Evolutionary conservation across 164 flowering plant species (phyloP), one percentile per base, ranked within the genome.

Genomic region (Vitis labrusca): DNA sequence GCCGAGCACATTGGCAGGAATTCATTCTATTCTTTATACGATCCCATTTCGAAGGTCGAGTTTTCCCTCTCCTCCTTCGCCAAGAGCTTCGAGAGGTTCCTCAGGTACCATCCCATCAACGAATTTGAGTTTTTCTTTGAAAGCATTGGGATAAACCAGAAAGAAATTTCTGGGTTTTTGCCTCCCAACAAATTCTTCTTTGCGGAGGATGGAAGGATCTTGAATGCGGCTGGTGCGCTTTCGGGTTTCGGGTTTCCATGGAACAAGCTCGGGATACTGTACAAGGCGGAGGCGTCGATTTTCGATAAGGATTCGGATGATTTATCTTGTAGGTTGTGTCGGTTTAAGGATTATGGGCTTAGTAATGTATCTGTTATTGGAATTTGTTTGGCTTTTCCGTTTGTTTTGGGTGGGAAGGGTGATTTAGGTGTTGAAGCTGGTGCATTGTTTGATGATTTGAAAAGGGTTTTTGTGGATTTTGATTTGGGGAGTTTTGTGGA

Each of bases 81-180:
- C 9, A 71, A 44, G 1, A 73, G 70, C 37, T 44, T 91, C 56
- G 67, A 30, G 61, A 82, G 65, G 73, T 84, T 79, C 71, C 83
- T 91, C 71, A 81, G 88, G 67, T 91, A 91, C 83, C 81, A 88
- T 60, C 93, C 92, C 54, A 77, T 89, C 52, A 85, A 85, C 63
- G 93, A 91, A 62, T 82, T 86, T 44, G 87, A 84, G 59, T 85
- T 87, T 68, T 85, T 91, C 77, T 83, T 81, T 30, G 93, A 89
- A 65, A 89, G 92, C 66, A 89, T 89, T 15, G 97, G 93, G 13
- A 74, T 91, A 17, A 37, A 68, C 53, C 68, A 75, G 51, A 3
- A 59, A 9, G 82, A 83, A 44, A 76, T 85, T 67, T 13, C 30
- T 27, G 14, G 54, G 2, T 65, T 80, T 56, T 78, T 87, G 77